phyloP scores from a whole-genome alignment of 306 rosid genomes.

The Cyamopsis tetragonoloba region DNA sequence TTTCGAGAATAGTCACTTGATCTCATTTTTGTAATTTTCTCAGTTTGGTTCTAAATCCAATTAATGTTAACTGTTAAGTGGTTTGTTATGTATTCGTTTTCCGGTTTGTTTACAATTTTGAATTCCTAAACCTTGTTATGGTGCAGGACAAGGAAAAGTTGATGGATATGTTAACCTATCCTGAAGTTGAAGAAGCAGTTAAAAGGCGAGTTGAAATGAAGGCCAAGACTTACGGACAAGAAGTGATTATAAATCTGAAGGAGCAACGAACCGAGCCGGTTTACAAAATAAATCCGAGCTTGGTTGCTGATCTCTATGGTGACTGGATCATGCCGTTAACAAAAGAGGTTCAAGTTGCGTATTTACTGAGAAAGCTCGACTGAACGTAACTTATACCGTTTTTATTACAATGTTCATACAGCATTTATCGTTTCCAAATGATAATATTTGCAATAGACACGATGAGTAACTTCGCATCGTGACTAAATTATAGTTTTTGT shows the following conservation, averaged over 20 bases:
- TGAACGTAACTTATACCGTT: slow-evolving; percentile 27
- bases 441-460: background rate
- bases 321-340: slow-evolving; percentile 99
- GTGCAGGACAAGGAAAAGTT: slow-evolving; percentile 65
- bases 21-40: no score
- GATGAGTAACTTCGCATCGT: background rate
- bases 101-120: no score
- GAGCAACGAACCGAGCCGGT: slow-evolving; percentile 45
- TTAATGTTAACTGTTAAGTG: no score
- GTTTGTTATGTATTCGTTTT: no score
- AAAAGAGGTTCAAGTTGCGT: slow-evolving; percentile 88
- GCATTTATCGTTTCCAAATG: background rate
- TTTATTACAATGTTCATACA: slow-evolving; percentile 5
- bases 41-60: no score
- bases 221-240: slow-evolving; percentile 73
- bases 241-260: slow-evolving; percentile 44
- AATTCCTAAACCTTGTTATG: no score
- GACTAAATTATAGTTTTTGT: slow-evolving; percentile 2
- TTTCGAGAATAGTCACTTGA: no score
- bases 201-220: slow-evolving; percentile 73
- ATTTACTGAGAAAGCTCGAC: slow-evolving; percentile 79
- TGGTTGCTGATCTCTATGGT: slow-evolving; percentile 82
- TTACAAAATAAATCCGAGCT: slow-evolving; percentile 70
- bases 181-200: slow-evolving; percentile 68
- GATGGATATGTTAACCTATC: slow-evolving; percentile 75